A percentile compares a stretch with the other conserved stretches of the same genome.
Conservation (phyloP, 371 early-diverging fungal species). For the Haplosporangium sp. region DNA sequence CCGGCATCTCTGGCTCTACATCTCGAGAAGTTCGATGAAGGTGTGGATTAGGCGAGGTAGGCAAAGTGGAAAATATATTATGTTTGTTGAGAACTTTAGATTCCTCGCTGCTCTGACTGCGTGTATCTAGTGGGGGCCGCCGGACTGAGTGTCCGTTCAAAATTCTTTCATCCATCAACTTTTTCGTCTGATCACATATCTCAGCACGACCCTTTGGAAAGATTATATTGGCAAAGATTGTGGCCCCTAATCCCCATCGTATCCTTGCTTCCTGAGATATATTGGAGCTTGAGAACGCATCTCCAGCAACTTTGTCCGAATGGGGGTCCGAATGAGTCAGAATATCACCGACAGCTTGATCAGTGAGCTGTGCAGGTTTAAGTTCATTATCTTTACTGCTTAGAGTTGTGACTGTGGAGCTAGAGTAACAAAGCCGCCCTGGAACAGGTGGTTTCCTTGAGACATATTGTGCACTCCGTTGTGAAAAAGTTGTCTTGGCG, state of each 20-base stretch:
- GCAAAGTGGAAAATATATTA: background rate
- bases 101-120: background rate
- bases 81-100: background rate
- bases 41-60: slow-evolving; percentile 25
- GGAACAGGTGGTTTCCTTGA: background rate
- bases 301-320: background rate
- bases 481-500: background rate
- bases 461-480: background rate
- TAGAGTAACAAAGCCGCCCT: background rate
- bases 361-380: background rate
- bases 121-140: background rate
- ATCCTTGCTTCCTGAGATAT: slow-evolving; percentile 13
- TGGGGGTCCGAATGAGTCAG: background rate
- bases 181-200: slow-evolving; percentile 9
- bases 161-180: slow-evolving; percentile 12
- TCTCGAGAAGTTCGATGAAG: slow-evolving; percentile 13
- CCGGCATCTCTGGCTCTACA: slow-evolving; percentile 4
- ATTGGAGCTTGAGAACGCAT: background rate
- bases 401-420: background rate
- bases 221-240: slow-evolving; percentile 14
- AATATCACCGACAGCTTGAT: background rate
- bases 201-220: slow-evolving; percentile 32
- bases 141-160: slow-evolving; percentile 13
- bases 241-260: slow-evolving; percentile 24
- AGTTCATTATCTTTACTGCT: background rate